Evolutionary conservation across 2,329 filamentous ascomycete genomes (phyloP).

Genomic region (Ascochyta fabae): DNA sequence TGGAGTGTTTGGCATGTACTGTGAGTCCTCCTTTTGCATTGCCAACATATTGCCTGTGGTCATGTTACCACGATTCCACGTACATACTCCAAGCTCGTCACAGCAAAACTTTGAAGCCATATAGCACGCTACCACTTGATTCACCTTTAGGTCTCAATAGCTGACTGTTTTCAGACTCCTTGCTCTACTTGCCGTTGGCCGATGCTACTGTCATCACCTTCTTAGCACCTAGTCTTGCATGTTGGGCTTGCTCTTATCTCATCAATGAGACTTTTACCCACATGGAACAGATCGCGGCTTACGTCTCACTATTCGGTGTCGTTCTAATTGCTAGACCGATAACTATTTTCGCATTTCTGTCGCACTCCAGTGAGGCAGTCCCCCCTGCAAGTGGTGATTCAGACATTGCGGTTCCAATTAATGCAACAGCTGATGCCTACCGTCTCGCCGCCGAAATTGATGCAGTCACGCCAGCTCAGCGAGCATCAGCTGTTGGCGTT

Average conservation of each 20-base stretch:
- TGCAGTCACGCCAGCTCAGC: constrained; percentile 65
- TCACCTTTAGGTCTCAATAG: background rate
- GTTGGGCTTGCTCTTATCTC: constrained; percentile 79
- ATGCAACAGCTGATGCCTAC: constrained; percentile 27
- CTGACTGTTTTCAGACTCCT: constrained; percentile 56
- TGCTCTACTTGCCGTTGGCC: constrained; percentile 81
- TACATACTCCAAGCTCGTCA: background rate
- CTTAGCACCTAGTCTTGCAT: constrained; percentile 77
- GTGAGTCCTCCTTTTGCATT: constrained; percentile 42
- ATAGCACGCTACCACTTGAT: background rate
- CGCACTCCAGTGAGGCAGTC: constrained; percentile 27
- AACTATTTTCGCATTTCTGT: constrained; percentile 58
- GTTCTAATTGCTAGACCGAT: constrained; percentile 80
- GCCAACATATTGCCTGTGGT: background rate
- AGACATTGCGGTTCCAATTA: constrained; percentile 35
- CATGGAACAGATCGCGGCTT: constrained; percentile 75
- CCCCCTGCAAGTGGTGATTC: constrained; percentile 6
- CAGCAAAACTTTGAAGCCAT: background rate
- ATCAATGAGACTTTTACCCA: constrained; percentile 79
- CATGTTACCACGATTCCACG: background rate
- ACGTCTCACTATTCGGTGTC: constrained; percentile 79
- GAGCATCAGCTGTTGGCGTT: constrained; percentile 71
- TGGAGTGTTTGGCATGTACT: constrained; percentile 79
- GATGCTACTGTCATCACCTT: constrained; percentile 93
- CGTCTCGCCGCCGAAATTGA: constrained; percentile 49